Evolutionary conservation across 208 protist species (phyloP), one percentile per base, ranked within the genome.

Genomic region (Wallacemonas sp.): DNA sequence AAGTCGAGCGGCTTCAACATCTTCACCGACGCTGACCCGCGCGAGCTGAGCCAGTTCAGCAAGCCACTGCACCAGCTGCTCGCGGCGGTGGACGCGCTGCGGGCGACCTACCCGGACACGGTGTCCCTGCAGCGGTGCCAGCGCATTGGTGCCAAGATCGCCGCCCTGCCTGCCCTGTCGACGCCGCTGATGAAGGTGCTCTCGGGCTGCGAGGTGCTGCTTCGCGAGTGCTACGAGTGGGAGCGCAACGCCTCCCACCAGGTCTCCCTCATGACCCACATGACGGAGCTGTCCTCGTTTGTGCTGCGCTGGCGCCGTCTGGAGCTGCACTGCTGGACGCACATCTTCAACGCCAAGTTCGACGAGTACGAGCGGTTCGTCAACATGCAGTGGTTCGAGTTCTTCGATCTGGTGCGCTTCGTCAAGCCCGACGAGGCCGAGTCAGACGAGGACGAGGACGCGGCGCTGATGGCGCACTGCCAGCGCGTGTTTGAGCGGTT

Each of bases 291-390:
- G 2, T 93, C 84, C 8, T 68, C 76, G 10, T 92, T 99, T 59
- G 92, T 99, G 55, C 78, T 98, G 22, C 93, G 98, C 22, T 99
- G 98, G 98, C 89, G 98, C 38, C 87, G 94, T 41, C 74, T 99
- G 28, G 98, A 99, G 81, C 74, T 99, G 50, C 84, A 98, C 61
- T 94, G 84, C 78, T 99, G 98, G 97, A 77, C 86, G 23, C 74
- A 87, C 57, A 80, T 98, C 31, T 95, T 98, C 59, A 71, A 79
- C 22, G 82, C 84, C 10, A 95, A 95, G 76, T 74, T 77, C 11
- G 77, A 91, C 26, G 87, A 95, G 62, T 87, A 77, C 25, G 85
- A 88, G 64, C 68, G 87, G 38, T 63, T 64, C 38, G 90, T 89
- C 16, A 80, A 77, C 12, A 72, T 84, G 61, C 69, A 77, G 54